phyloP scores from a whole-genome alignment of 176 grass and related monocot genomes.

The Phoenix dactylifera region DNA sequence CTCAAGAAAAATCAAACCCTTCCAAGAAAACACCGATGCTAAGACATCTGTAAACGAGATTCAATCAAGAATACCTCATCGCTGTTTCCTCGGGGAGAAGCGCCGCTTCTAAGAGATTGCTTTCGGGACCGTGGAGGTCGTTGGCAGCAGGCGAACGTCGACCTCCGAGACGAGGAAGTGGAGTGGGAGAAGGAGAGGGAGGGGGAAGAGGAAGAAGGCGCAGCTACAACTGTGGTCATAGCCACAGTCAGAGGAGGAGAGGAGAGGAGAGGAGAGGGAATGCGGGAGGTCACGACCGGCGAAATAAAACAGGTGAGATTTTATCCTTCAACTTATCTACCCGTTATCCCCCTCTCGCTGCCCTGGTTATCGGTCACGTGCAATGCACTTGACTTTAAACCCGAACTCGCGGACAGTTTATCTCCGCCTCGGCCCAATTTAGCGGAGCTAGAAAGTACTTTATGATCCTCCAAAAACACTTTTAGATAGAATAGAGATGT shows the following conservation, averaged over 20 bases:
- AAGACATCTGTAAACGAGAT: not conserved
- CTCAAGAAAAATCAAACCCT: not conserved
- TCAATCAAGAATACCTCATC: slow-evolving; percentile 2
- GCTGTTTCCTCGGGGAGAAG: not conserved
- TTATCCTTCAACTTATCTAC: not conserved
- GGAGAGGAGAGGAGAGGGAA: not conserved
- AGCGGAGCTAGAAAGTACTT: no score
- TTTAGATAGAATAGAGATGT: no score
- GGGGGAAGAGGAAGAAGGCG: slow-evolving; percentile 11
- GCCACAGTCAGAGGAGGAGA: not conserved
- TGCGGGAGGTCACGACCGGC: not conserved
- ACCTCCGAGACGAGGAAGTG: not conserved
- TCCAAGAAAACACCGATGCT: not conserved
- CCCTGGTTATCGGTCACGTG: no score
- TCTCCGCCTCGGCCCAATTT: no score
- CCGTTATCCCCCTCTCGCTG: no score
- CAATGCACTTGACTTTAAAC: no score
- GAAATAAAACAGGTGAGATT: not conserved
- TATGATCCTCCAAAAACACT: no score
- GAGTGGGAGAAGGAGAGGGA: not conserved
- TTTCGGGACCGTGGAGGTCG: not conserved
- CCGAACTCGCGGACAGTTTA: no score
- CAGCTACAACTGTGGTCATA: not conserved
- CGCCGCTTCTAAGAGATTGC: not conserved
- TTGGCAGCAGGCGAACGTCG: slow-evolving; percentile 7